phyloP scores from a whole-genome alignment of 495 filamentous ascomycete genomes.

The Thermothielavioides terrestris region DNA sequence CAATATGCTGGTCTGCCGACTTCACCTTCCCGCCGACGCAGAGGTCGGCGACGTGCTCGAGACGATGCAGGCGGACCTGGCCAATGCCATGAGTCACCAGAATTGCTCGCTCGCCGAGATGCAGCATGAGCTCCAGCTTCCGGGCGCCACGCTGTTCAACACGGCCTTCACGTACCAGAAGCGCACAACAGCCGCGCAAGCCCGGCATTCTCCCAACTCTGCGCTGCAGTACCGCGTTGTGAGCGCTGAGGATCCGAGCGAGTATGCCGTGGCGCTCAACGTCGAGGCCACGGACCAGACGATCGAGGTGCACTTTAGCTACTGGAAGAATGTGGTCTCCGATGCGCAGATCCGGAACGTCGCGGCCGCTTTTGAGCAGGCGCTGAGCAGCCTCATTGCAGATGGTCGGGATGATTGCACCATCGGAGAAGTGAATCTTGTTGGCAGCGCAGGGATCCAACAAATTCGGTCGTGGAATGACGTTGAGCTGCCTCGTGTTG shows the following conservation, averaged over 20 bases:
- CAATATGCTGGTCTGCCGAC: slow-evolving; percentile 21
- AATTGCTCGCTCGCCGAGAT: slow-evolving; percentile 37
- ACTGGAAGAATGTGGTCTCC: slow-evolving; percentile 42
- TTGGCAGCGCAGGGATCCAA: slow-evolving; percentile 1
- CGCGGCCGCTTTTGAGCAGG: slow-evolving; percentile 39
- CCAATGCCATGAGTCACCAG: slow-evolving; percentile 30
- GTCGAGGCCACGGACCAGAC: slow-evolving; percentile 43
- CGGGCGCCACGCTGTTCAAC: slow-evolving; percentile 22
- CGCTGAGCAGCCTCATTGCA: slow-evolving; percentile 31
- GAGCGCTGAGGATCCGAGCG: slow-evolving; percentile 45
- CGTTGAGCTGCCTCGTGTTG: slow-evolving; percentile 14
- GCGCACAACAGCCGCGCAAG: background rate
- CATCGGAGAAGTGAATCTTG: slow-evolving; percentile 18
- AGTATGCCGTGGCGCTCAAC: slow-evolving; percentile 48
- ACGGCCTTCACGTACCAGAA: slow-evolving; percentile 27
- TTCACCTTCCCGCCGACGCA: slow-evolving; percentile 7
- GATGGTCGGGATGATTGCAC: slow-evolving; percentile 14
- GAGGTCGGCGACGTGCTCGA: slow-evolving; percentile 21
- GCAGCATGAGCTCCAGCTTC: slow-evolving; percentile 25
- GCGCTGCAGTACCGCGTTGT: slow-evolving; percentile 15
- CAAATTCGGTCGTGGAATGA: slow-evolving; percentile 17
- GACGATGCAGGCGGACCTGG: slow-evolving; percentile 22
- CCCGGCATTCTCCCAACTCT: background rate
- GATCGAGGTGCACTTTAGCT: slow-evolving; percentile 42
- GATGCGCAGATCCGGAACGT: slow-evolving; percentile 41